Percentiles rank a stretch among this genome's conserved stretches.
Conservation (phyloP, 1,284 basidiomycete genomes). For the Waitea zeae region DNA sequence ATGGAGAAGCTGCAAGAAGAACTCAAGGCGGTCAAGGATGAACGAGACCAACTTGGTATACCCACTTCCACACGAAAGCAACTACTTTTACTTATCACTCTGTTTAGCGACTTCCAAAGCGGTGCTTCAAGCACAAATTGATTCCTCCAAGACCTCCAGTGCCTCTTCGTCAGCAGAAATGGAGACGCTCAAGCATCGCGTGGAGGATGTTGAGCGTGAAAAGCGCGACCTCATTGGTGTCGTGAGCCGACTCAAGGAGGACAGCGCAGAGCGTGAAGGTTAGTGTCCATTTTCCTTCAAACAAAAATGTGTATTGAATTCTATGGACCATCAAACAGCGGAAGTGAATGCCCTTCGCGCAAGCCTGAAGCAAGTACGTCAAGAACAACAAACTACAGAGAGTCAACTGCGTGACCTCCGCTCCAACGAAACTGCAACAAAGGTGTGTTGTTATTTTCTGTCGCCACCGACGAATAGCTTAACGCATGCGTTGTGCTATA, state of each 20-base stretch:
- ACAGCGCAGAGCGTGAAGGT: slow-evolving; percentile 53
- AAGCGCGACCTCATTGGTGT: slow-evolving; percentile 64
- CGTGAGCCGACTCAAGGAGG: slow-evolving; percentile 57
- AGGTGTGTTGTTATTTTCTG: slow-evolving; percentile 21
- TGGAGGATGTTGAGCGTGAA: slow-evolving; percentile 61
- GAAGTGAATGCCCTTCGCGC: slow-evolving; percentile 50
- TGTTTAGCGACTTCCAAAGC: slow-evolving; percentile 29
- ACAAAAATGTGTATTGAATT: too few relatives aligned
- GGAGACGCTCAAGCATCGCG: slow-evolving; percentile 32
- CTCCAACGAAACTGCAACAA: slow-evolving; percentile 52
- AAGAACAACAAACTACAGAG: slow-evolving; percentile 51
- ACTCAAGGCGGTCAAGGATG: slow-evolving; percentile 30
- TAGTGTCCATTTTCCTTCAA: slow-evolving; percentile 5
- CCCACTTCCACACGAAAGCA: slow-evolving; percentile 4
- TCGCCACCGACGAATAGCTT: neutral
- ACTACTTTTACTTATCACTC: neutral
- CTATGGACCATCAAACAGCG: slow-evolving; percentile 20
- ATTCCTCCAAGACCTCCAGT: slow-evolving; percentile 32
- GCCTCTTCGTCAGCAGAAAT: slow-evolving; percentile 42
- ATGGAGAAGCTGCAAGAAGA: slow-evolving; percentile 35
- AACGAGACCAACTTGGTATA: slow-evolving; percentile 49
- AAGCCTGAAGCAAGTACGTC: slow-evolving; percentile 55
- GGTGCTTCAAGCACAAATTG: slow-evolving; percentile 34
- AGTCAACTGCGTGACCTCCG: slow-evolving; percentile 49
- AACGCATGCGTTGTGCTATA: slow-evolving; percentile 13